Evolutionary conservation across 306 rosid species (phyloP), one percentile per base, ranked within the genome.

Genomic region (Parietaria judaica): DNA sequence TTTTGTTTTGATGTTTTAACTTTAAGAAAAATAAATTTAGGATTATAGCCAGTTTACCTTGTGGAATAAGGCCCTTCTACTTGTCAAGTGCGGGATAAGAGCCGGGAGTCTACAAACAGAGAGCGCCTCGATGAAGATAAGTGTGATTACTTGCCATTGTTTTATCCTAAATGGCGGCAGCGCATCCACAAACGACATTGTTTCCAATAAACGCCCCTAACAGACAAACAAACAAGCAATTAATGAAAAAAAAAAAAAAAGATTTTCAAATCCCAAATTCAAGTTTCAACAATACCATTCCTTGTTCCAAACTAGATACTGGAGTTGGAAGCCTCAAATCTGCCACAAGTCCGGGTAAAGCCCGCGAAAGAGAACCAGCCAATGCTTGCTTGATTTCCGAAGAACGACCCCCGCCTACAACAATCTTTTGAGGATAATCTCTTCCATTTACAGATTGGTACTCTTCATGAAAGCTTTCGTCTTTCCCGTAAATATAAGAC

Each of bases 131-230:
- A 92, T 11, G 59, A 86, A 80, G 73, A 92, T 71, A 76, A 92
- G 95, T 76, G 57, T 78, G 10, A 88, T 66, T 78, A 86, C 85
- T 74, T 86, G 92, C 98, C 96, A 92, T 64, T 92, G 96, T 71
- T 84, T 92, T 72, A 71, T 75, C 76, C 87, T 82, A 79, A 88
- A 82, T 68, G 88, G 86, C 53, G 96, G 98, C 67, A 88, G 74
- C 3, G 98, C 85, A 13, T 92, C 94, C 54, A 74, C 62, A 71
- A 84, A 86, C n/a, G 98, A 77, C 95, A 88, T 88, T 12, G 98
- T 88, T 49, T 79, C 95, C 83, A 92, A 68, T 79, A 92, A 72
- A 62, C 75, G 64, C 31, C 71, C 88, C 98, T 92, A 73, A 66
- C 58, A 13, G 3, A 67, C 58, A 13, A 5, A 67, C 51, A 66